These are phyloP conservation scores for Coemansia sp. DNA, from an alignment of 192 early-diverging fungal species.

Conservation along the genomic window DNA sequence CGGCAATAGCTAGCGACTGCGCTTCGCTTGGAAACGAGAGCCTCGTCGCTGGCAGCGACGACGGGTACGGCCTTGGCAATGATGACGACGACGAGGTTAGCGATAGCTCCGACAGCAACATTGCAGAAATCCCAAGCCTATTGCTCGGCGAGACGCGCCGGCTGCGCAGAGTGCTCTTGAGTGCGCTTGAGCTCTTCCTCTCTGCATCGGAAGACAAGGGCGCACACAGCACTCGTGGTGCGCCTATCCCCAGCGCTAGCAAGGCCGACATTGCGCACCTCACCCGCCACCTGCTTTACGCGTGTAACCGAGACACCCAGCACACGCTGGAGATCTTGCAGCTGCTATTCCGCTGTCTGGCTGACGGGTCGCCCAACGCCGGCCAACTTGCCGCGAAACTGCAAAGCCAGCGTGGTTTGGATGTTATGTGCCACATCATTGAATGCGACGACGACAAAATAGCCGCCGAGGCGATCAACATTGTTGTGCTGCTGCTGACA, in stretches of 20 bases:
- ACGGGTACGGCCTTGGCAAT: conserved; percentile 1
- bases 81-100: conserved; percentile 6
- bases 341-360: conserved; percentile 45
- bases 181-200: conserved; percentile 40
- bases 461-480: conserved; percentile 45
- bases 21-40: conserved; percentile 3
- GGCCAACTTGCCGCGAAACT: conserved; percentile 24
- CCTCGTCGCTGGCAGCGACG: conserved; percentile 4
- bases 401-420: conserved; percentile 23
- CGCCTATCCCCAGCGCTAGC: conserved; percentile 14
- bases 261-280: conserved; percentile 31
- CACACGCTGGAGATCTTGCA: conserved; percentile 41
- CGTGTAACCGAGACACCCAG: conserved; percentile 44
- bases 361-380: conserved; percentile 43
- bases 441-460: conserved; percentile 44
- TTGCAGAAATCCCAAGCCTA: conserved; percentile 28
- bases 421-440: conserved; percentile 38
- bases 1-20: not conserved
- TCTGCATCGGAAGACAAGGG: conserved; percentile 22
- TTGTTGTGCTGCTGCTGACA: conserved; percentile 37
- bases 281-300: conserved; percentile 32
- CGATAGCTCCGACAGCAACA: not conserved
- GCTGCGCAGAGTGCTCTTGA: conserved; percentile 31
- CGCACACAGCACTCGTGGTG: not conserved
- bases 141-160: conserved; percentile 17